Base-by-base conservation (phyloP, 169 alveolate genomes). In the Plasmodium gaboni region DNA sequence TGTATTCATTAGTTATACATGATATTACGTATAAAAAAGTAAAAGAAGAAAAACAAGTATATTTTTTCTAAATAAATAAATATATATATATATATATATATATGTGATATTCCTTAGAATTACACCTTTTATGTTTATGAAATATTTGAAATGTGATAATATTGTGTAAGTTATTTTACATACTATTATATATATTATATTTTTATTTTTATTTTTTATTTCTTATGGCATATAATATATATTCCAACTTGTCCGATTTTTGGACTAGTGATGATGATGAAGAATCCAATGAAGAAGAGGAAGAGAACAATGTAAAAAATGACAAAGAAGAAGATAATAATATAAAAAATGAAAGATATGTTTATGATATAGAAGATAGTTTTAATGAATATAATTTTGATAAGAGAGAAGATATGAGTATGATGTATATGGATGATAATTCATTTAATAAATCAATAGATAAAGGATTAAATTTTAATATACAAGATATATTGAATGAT, bases 261-360 rank as follows among this genome's bases (percentile, higher is more conserved):
- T 94, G 96, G 96, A 94, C 96, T 22, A 90, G 95, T 53, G 96
- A 94, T 88, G 96, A 94, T 32, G 96, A 94, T 80, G 92, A 15
- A n/a, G 78, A 28, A 15, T 53, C 59, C 5, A 87, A 65, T 26
- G 55, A 73, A 51, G 87, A 69, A n/a, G 86, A 15, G 19, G 71
- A 67, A 15, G 32, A 22, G 46, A 51, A 44, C 1, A 85, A 48
- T 13, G 68, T 73, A 50, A 68, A 72, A 42, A 87, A 59, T 6
- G 67, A 69, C 24, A 63, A n/a, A 17, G 93, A 46, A n/a, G 85
- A 68, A n/a, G 76, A 64, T 38, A 38, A 64, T 8, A 61, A 89
- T 51, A 17, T 53, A 32, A 67, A 74, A 12, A 26, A 76, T 50
- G 73, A 86, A 26, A 9, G 67, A 17, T 60, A 15, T 15, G 44